These are phyloP conservation scores for Cutaneotrichosporon curvatum DNA, from an alignment of 1,284 basidiomycete genomes.

Conservation along the genomic window DNA sequence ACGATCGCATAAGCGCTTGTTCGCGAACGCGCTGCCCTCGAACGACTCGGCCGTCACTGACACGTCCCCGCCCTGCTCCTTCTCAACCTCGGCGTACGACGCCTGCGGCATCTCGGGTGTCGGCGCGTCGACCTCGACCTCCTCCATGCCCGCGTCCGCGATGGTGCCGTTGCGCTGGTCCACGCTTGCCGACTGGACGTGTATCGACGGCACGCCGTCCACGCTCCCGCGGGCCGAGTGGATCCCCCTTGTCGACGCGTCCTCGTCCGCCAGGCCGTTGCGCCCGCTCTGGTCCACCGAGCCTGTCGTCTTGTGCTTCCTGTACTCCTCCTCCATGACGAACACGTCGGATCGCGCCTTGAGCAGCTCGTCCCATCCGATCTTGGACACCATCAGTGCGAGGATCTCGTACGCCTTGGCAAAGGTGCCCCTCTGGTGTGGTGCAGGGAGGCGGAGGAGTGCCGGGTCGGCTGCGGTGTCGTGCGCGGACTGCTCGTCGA, in stretches of 20 bases:
- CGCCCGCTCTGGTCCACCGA: constrained; percentile 25
- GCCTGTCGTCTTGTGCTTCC: constrained; percentile 57
- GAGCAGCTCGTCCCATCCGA: constrained; percentile 97
- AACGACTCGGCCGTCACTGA: constrained; percentile 25
- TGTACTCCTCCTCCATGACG: constrained; percentile 99
- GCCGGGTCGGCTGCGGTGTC: constrained; percentile 94
- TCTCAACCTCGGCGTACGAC: constrained; percentile 42
- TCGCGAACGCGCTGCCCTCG: constrained; percentile 79
- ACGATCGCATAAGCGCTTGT: constrained; percentile 91
- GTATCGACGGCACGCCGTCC: constrained; percentile 67
- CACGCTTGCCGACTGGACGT: no score
- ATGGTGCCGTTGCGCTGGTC: constrained; percentile 64
- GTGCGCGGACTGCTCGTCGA: constrained; percentile 55
- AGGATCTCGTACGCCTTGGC: constrained; percentile 87
- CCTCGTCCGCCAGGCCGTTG: constrained; percentile 55
- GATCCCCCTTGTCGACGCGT: constrained; percentile 56
- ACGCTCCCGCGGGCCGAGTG: constrained; percentile 16
- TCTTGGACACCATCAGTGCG: constrained; percentile 79
- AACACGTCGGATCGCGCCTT: constrained; percentile 90
- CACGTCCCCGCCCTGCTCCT: constrained; percentile 39
- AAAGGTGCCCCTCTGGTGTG: constrained; percentile 90
- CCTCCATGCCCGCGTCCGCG: constrained; percentile 26
- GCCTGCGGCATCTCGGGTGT: constrained; percentile 8
- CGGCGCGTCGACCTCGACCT: not conserved
- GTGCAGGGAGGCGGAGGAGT: constrained; percentile 84